Evolutionary conservation across 2,329 filamentous ascomycete genomes (phyloP), one percentile per base, ranked within the genome.

Genomic region (Hymenoscyphus infarciens): DNA sequence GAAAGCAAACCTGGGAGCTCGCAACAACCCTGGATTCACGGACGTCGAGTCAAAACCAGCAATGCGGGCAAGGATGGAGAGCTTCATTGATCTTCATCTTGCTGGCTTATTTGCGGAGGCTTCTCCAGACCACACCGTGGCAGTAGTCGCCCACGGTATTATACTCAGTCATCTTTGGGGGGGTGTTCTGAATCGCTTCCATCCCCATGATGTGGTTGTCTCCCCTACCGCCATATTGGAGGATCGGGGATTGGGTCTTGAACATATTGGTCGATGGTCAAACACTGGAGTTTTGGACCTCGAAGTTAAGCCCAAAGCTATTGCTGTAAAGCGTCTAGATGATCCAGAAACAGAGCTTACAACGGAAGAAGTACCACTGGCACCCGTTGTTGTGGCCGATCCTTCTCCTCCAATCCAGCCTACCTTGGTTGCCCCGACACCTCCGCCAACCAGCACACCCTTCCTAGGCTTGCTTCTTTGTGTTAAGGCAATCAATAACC

Each of bases 81-180:
- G 69, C 0, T 97, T 97, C 68, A 75, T 97, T 25, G 79, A 87
- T 61, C 74, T 79, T 8, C 79, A 89, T 70, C 76, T 97, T 0
- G 68, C 83, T 5, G 87, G 87, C 10, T 64, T 89, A 3, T 67
- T 78, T 11, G 67, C 74, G 11, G 67, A 73, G 0, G 64, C 67
- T 2, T 57, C 67, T 6, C 63, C 70, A 10, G 74, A 79, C 11
- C 70, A 74, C 6, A 77, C 79, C 1, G 77, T 92, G 13, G 87
- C 86, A 1, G 77, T 96, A 15, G 89, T 96, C 3, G 89, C 92
- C 1, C 93, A 97, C 71, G 92, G 93, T 16, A 87, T 96, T 64
- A 86, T 96, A 49, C 82, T 97, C 2, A 85, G 85, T 1, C 81
- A 85, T 35, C 75, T 97, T 0, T 87, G 89, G 81, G 81, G 82